A percentile compares a stretch with the other conserved stretches of the same genome.
Evolutionary conservation across 1,284 basidiomycete genomes (phyloP).

Genomic region (Takashimella koratensis): DNA sequence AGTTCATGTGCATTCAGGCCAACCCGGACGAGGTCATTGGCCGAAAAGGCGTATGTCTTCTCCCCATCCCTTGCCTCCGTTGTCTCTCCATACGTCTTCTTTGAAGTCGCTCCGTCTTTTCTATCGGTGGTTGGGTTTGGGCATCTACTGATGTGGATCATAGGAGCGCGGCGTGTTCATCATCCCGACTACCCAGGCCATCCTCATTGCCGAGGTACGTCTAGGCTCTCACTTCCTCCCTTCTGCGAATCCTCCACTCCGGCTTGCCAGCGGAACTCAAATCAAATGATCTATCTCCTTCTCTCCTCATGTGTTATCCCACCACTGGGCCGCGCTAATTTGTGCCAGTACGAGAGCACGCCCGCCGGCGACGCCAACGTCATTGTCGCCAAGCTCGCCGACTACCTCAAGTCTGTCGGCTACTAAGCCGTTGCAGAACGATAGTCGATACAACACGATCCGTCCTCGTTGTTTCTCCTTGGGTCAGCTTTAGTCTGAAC

Average conservation of each 20-base stretch:
- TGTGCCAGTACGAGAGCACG: slow-evolving; percentile 61
- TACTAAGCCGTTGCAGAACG: slow-evolving; percentile 33
- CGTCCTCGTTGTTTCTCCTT: background rate
- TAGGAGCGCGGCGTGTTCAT: slow-evolving; percentile 77
- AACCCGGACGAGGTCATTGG: slow-evolving; percentile 65
- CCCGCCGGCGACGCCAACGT: slow-evolving; percentile 66
- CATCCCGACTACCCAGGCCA: slow-evolving; percentile 83
- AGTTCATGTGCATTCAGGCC: slow-evolving; percentile 74
- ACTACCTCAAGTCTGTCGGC: slow-evolving; percentile 67
- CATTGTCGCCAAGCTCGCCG: slow-evolving; percentile 69
- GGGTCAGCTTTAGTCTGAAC: background rate
- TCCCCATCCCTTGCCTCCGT: background rate
- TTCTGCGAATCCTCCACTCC: too few relatives aligned
- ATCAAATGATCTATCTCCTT: too few relatives aligned
- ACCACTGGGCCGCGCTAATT: background rate
- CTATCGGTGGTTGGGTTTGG: background rate
- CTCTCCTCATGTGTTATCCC: background rate
- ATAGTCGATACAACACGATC: background rate
- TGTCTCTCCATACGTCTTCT: slow-evolving; percentile 2
- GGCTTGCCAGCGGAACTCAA: too few relatives aligned
- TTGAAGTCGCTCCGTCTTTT: too few relatives aligned
- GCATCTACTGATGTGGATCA: background rate
- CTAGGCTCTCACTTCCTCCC: too few relatives aligned
- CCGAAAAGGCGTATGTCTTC: slow-evolving; percentile 71
- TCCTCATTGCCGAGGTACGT: slow-evolving; percentile 67